Base-by-base conservation (phyloP, 208 protist genomes). In the Phytomonas francai region DNA sequence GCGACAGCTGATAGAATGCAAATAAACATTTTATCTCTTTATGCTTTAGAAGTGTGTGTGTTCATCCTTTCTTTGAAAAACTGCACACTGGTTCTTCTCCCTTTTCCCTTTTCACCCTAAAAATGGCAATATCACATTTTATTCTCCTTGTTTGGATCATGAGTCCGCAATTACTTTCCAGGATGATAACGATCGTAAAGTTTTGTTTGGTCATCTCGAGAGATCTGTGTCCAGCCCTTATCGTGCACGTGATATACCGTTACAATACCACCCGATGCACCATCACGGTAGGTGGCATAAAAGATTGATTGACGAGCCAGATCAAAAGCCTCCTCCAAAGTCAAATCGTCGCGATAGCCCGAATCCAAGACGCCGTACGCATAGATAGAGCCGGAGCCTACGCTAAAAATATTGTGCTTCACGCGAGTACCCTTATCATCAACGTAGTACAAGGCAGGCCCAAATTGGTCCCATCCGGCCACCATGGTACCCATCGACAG, bases 311-410 rank as follows among this genome's bases (percentile, higher is more conserved):
- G 86, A 30, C 98, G 90, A 19, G 96, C 99, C 25, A 99, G 84
- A 60, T 99, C 98, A 72, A 89, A 89, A 12, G 99, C 99, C 56
- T 99, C 96, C 78, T 99, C 98, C 12, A 96, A 89, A 12, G 76
- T 85, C n/a, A 99, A 77, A 63, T 99, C 88, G 66, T 84, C 89
- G 60, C 84, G 68, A 84, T 98, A 99, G 51, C 95, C 96, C 12
- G 83, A 75, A 84, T 99, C 99, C 29, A 99, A 88, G 39, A 97
- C 90, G 89, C 98, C 98, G 80, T 99, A 99, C 11, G 99, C 99
- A 80, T 99, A 99, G 34, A 98, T 99, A 56, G 97, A 99, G 45
- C 99, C 99, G 25, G 97, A 99, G 58, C 99, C 99, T 25, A 99
- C 98, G 57, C 96, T 98, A 83, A 99, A 99, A 30, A 97, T 57